Evolutionary conservation across 1,139 yeast genomes (phyloP).

Genomic region (Nakaseomyces kungkrabaensis): DNA sequence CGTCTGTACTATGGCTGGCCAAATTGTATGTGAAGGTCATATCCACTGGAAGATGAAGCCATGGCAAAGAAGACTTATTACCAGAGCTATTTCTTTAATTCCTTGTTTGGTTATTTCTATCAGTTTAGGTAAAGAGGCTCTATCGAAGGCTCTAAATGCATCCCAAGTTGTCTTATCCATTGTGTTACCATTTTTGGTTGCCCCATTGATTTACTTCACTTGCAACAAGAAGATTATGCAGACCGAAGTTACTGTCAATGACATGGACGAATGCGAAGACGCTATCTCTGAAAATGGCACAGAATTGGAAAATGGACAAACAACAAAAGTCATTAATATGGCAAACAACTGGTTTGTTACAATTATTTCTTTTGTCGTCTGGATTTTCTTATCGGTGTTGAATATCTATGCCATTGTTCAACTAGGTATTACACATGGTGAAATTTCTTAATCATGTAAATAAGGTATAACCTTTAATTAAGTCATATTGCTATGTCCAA

Average conservation of each 20-base stretch:
- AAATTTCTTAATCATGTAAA: slow-evolving; percentile 8
- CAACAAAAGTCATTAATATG: slow-evolving; percentile 37
- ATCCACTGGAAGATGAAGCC: slow-evolving; percentile 66
- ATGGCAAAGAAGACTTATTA: slow-evolving; percentile 64
- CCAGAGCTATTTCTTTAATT: slow-evolving; percentile 59
- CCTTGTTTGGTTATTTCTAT: slow-evolving; percentile 54
- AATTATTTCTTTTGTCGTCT: slow-evolving; percentile 37
- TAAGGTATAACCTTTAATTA: not conserved
- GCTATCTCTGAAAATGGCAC: slow-evolving; percentile 2
- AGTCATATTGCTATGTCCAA: not conserved
- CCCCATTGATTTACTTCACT: slow-evolving; percentile 71
- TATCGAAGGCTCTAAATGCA: slow-evolving; percentile 56
- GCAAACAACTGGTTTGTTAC: slow-evolving; percentile 54
- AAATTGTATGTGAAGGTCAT: slow-evolving; percentile 76
- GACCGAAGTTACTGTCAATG: slow-evolving; percentile 31
- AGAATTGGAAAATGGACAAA: slow-evolving; percentile 9
- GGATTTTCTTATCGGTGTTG: slow-evolving; percentile 57
- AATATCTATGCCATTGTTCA: slow-evolving; percentile 65
- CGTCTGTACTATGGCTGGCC: slow-evolving; percentile 82
- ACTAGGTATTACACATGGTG: slow-evolving; percentile 25
- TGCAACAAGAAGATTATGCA: slow-evolving; percentile 54
- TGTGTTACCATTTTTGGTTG: slow-evolving; percentile 62
- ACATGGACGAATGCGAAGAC: slow-evolving; percentile 11
- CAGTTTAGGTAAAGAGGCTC: slow-evolving; percentile 55
- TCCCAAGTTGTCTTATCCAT: slow-evolving; percentile 70